These are phyloP conservation scores for Gypsophila paniculata DNA, from an alignment of 179 eudicot species.

Conservation along the genomic window DNA sequence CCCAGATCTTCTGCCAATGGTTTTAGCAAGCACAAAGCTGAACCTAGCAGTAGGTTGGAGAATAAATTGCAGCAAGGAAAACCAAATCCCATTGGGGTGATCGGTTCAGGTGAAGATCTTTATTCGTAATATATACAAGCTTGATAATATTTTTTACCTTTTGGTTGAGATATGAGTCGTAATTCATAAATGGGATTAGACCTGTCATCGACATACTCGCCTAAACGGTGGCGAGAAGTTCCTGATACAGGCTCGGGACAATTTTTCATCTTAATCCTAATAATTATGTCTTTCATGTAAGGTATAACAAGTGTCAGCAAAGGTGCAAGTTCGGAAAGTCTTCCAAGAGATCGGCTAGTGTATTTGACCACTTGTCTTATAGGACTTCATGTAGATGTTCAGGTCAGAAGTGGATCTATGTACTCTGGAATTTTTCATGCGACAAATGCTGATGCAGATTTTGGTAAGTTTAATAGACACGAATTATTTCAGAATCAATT, in stretches of 20 bases:
- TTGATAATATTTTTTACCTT: neutral
- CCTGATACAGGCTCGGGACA: neutral
- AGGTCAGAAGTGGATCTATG: conserved; percentile 74
- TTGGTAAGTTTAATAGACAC: conserved; percentile 48
- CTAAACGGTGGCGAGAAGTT: neutral
- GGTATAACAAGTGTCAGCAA: conserved; percentile 38
- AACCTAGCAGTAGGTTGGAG: conserved; percentile 45
- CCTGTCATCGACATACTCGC: neutral
- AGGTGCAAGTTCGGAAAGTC: conserved; percentile 42
- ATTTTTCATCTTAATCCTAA: neutral
- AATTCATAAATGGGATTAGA: too few relatives aligned
- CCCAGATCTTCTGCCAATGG: conserved; percentile 65
- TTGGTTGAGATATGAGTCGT: too few relatives aligned
- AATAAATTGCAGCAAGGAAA: conserved; percentile 57
- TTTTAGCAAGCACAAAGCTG: conserved; percentile 51
- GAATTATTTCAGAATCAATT: neutral
- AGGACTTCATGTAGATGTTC: conserved; percentile 92
- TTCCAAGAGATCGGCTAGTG: conserved; percentile 59
- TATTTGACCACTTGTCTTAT: conserved; percentile 71
- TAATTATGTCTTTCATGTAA: conserved; percentile 21
- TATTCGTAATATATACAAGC: neutral
- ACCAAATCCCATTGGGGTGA: conserved; percentile 36
- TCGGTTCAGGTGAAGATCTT: conserved; percentile 38
- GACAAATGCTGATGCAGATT: conserved; percentile 59
- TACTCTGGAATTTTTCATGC: conserved; percentile 81